Evolutionary conservation across 2,329 filamentous ascomycete genomes (phyloP).

Genomic region (Helicocarpus griseus): DNA sequence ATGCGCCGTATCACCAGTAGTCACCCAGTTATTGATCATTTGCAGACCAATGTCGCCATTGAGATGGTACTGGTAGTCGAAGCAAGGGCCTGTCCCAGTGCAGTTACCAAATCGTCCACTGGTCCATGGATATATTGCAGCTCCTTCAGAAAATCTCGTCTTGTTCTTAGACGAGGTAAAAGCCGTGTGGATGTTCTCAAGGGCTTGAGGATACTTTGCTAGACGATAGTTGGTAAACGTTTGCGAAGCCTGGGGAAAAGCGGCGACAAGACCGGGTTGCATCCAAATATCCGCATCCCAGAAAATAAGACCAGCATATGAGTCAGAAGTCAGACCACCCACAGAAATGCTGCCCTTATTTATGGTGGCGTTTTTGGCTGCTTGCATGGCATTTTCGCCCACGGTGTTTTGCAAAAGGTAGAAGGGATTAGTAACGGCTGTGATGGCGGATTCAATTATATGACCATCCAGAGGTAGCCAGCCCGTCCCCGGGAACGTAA

Average conservation of each 20-base stretch:
- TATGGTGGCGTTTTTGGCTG: conserved; percentile 41
- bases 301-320: conserved; percentile 57
- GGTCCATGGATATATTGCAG: conserved; percentile 60
- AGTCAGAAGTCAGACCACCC: conserved; percentile 58
- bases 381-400: conserved; percentile 43
- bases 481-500: conserved; percentile 47
- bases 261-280: conserved; percentile 55
- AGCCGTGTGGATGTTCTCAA: conserved; percentile 47
- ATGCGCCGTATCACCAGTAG: conserved; percentile 48
- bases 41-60: conserved; percentile 60
- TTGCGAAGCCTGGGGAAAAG: conserved; percentile 52
- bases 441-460: conserved; percentile 45
- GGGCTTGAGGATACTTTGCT: conserved; percentile 49
- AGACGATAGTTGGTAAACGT: conserved; percentile 57
- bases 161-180: conserved; percentile 51
- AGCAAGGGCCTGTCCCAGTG: conserved; percentile 54
- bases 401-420: conserved; percentile 42
- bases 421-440: conserved; percentile 39
- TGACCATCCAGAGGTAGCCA: conserved; percentile 47
- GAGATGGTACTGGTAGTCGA: conserved; percentile 63
- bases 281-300: conserved; percentile 62
- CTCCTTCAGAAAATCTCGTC: conserved; percentile 46
- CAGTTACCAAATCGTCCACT: conserved; percentile 59
- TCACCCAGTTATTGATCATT: conserved; percentile 51
- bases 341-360: conserved; percentile 57